These are phyloP conservation scores for Mycena chlorophos DNA, from an alignment of 768 basidiomycete genomes.

Conservation along the genomic window DNA sequence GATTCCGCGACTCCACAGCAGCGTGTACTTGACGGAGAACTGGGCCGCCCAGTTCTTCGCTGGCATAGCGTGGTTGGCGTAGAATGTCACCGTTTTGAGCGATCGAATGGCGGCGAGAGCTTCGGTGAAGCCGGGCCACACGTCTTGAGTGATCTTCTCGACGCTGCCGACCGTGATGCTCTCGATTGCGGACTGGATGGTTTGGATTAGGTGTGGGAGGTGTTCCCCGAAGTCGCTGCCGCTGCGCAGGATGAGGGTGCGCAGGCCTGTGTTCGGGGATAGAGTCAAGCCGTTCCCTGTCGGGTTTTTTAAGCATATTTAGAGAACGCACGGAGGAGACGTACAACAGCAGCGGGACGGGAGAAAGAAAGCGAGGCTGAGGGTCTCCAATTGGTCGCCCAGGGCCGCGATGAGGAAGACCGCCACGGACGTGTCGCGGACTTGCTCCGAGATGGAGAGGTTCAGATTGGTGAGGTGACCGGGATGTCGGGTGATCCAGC, in stretches of 20 bases:
- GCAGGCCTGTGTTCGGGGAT: constrained; percentile 6
- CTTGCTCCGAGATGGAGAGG: constrained; percentile 15
- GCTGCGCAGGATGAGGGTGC: constrained; percentile 2
- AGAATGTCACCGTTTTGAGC: constrained; percentile 5
- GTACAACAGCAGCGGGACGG: constrained; percentile 15
- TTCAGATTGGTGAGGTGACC: constrained; percentile 8
- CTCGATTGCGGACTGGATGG: constrained; percentile 13
- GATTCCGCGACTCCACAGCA: constrained; percentile 7
- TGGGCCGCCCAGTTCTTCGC: neutral
- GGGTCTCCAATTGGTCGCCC: constrained; percentile 1
- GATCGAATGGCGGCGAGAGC: constrained; percentile 9
- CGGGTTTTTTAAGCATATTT: neutral
- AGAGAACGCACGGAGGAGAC: neutral
- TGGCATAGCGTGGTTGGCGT: neutral
- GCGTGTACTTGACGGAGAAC: neutral
- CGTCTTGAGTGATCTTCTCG: constrained; percentile 2
- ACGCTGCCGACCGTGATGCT: constrained; percentile 6
- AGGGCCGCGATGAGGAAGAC: constrained; percentile 15
- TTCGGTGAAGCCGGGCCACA: constrained; percentile 3
- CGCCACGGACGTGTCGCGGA: constrained; percentile 13
- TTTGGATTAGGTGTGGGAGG: constrained; percentile 5
- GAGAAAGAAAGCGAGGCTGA: constrained; percentile 9
- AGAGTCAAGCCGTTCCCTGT: constrained; percentile 14
- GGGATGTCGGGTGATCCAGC: constrained; percentile 14
- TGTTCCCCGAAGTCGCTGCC: constrained; percentile 2